These are phyloP conservation scores for Penicillium canariense DNA, from an alignment of 495 filamentous ascomycete genomes.

Conservation along the genomic window DNA sequence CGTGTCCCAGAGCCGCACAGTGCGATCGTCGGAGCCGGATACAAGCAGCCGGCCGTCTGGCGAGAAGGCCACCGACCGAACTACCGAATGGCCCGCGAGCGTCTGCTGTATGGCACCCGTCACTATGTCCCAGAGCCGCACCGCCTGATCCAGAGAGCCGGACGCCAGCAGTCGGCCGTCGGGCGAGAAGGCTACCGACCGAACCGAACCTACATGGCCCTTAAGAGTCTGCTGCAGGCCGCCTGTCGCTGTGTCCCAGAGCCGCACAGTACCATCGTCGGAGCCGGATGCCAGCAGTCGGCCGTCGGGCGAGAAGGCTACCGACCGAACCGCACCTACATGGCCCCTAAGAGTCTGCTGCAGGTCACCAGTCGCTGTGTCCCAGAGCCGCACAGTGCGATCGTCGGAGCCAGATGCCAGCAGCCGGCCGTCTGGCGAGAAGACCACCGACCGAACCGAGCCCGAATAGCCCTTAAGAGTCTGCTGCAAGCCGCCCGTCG, in stretches of 20 bases:
- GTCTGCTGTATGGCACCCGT: too few species aligned
- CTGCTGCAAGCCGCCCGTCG: constrained; percentile 8
- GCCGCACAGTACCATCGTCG: too few species aligned
- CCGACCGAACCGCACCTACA: constrained; percentile 9
- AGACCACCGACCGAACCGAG: constrained; percentile 15
- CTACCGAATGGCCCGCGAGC: too few species aligned
- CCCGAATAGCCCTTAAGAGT: constrained; percentile 23
- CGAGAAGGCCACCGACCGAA: too few species aligned
- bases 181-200: constrained; percentile 26
- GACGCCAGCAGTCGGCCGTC: constrained; percentile 25
- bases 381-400: constrained; percentile 10
- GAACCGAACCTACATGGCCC: too few species aligned
- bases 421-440: constrained; percentile 26
- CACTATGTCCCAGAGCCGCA: constrained; percentile 15
- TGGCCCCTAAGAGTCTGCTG: too few species aligned
- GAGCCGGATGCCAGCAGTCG: constrained; percentile 22
- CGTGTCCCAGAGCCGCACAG: too few species aligned
- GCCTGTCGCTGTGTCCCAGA: too few species aligned
- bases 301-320: constrained; percentile 29
- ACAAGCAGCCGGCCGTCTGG: too few species aligned
- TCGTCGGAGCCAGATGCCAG: constrained; percentile 25
- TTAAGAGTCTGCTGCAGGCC: too few species aligned
- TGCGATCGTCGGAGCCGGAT: too few species aligned
- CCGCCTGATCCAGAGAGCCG: constrained; percentile 7
- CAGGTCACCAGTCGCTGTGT: constrained; percentile 1